Conservation (phyloP, 2,329 filamentous ascomycete genomes). For the Ilyonectria robusta region DNA sequence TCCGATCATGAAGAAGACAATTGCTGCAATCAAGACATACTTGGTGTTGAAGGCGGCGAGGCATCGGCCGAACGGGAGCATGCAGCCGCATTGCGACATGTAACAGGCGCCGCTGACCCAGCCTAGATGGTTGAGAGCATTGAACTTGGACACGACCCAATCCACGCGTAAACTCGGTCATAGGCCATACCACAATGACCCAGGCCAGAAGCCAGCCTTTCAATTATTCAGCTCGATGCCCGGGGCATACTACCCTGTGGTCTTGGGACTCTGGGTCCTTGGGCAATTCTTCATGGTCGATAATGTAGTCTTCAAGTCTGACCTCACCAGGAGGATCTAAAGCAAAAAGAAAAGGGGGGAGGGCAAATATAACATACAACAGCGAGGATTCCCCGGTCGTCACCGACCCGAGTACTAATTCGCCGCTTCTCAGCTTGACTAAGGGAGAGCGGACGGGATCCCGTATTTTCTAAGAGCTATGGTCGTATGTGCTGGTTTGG, state of each 20-base stretch:
- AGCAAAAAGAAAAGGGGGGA: too few relatives aligned
- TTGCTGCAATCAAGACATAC: background rate
- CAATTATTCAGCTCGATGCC: background rate
- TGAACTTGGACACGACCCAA: background rate
- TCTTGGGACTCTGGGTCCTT: background rate
- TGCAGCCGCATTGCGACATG: constrained; percentile 16
- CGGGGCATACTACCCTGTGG: background rate
- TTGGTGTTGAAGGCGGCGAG: constrained; percentile 13
- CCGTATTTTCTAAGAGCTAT: too few relatives aligned
- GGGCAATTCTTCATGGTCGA: background rate
- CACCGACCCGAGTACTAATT: too few relatives aligned
- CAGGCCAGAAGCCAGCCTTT: background rate
- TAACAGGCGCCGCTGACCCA: constrained; percentile 14
- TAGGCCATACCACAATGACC: background rate
- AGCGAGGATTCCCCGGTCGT: too few relatives aligned
- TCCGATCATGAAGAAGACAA: background rate
- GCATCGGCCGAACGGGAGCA: constrained; percentile 13
- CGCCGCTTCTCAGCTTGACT: too few relatives aligned
- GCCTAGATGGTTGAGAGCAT: constrained; percentile 4
- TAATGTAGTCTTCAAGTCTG: background rate
- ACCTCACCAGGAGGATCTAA: too few relatives aligned
- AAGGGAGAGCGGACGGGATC: too few relatives aligned
- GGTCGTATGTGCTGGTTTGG: too few relatives aligned
- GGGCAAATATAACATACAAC: too few relatives aligned
- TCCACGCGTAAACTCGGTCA: background rate